Conservation (phyloP, 208 protist species). For the Chromosphaera perkinsii region DNA sequence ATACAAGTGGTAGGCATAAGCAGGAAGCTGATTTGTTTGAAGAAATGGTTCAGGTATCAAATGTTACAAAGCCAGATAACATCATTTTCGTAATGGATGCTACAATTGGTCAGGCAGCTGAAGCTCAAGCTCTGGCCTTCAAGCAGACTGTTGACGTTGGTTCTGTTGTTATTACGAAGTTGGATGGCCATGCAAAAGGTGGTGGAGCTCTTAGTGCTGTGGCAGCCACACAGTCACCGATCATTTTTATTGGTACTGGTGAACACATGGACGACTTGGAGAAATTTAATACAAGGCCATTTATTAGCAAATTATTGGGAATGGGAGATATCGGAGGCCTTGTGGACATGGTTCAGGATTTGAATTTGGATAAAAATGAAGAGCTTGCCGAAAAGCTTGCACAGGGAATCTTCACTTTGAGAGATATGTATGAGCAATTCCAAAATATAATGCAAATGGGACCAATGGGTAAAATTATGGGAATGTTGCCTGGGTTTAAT, state of each 20-base stretch:
- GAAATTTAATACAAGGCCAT: constrained; percentile 60
- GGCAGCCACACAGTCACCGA: constrained; percentile 91
- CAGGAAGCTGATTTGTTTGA: constrained; percentile 95
- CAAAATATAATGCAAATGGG: constrained; percentile 87
- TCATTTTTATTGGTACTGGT: constrained; percentile 95
- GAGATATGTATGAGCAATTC: constrained; percentile 92
- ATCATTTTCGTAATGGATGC: constrained; percentile 95
- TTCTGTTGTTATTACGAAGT: constrained; percentile 97
- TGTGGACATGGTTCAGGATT: constrained; percentile 81
- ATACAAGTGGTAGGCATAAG: constrained; percentile 96
- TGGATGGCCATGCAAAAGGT: constrained; percentile 96
- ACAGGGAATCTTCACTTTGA: constrained; percentile 83
- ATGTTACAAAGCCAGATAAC: constrained; percentile 75
- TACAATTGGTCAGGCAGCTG: constrained; percentile 73
- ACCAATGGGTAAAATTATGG: constrained; percentile 52
- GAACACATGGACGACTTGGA: constrained; percentile 96
- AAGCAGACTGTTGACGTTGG: constrained; percentile 82
- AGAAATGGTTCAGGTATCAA: constrained; percentile 90
- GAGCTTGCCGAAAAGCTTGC: constrained; percentile 59
- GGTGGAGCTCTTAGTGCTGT: constrained; percentile 93
- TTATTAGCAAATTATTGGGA: constrained; percentile 60
- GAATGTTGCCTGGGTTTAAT: constrained; percentile 34
- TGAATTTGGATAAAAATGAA: constrained; percentile 40
- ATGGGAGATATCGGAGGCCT: constrained; percentile 86
- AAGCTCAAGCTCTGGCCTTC: constrained; percentile 48